phyloP scores from a whole-genome alignment of 441 rosid species.

The Erodium trifolium region DNA sequence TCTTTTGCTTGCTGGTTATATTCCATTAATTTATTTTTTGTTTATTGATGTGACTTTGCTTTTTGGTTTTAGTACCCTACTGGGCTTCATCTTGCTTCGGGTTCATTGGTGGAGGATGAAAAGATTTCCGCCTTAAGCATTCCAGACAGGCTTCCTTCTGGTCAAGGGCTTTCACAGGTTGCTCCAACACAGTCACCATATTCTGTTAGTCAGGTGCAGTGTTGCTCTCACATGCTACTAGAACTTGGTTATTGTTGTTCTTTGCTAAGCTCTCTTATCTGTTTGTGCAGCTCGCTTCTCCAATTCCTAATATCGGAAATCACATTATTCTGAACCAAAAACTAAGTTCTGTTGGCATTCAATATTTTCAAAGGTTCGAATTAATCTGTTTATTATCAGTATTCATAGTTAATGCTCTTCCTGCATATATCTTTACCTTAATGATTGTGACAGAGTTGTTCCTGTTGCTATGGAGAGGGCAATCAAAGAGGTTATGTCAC shows the following conservation, averaged over 20 bases:
- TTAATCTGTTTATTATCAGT: conserved; percentile 13
- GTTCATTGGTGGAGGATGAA: conserved; percentile 76
- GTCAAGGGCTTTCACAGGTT: conserved; percentile 75
- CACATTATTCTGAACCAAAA: conserved; percentile 83
- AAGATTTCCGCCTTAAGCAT: conserved; percentile 61
- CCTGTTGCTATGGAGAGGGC: conserved; percentile 97
- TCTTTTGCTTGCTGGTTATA: conserved; percentile 9
- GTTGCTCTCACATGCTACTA: no score
- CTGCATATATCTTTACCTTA: background rate
- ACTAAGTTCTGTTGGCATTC: conserved; percentile 61
- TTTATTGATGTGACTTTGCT: background rate
- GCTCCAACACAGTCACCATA: conserved; percentile 65
- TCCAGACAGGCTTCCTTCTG: conserved; percentile 80
- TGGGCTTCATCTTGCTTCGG: conserved; percentile 60
- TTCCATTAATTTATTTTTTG: background rate
- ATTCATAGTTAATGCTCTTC: background rate
- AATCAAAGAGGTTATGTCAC: conserved; percentile 81
- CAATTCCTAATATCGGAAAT: conserved; percentile 74
- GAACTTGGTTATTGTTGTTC: conserved; percentile 5
- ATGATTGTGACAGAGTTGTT: conserved; percentile 53
- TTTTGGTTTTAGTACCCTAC: conserved; percentile 48
- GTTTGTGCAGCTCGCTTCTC: conserved; percentile 54
- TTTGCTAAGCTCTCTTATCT: conserved; percentile 20
- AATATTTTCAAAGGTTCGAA: conserved; percentile 82
- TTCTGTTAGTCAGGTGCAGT: conserved; percentile 59